Conservation (phyloP, 495 filamentous ascomycete species). For the Penicillium taxi region DNA sequence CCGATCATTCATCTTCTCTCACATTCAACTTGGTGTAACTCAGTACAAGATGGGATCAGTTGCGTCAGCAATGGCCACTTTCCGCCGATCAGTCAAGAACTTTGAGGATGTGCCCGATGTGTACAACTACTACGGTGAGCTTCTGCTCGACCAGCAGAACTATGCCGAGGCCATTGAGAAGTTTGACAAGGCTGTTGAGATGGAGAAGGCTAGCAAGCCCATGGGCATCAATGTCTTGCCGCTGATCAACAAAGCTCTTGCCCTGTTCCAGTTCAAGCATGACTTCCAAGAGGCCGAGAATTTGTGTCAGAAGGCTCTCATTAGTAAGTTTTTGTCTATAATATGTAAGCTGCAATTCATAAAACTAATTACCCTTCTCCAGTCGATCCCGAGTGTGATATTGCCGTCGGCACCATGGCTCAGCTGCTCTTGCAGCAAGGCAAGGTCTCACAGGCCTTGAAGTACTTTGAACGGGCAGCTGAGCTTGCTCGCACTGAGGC, state of each 20-base stretch:
- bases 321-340: conserved; percentile 73
- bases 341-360: neutral
- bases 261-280: conserved; percentile 95
- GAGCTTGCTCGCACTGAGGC: conserved; percentile 92
- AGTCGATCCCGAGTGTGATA: conserved; percentile 99
- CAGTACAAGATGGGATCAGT: conserved; percentile 99
- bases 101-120: conserved; percentile 95
- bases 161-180: conserved; percentile 94
- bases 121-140: conserved; percentile 98
- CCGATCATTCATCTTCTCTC: conserved; percentile 92
- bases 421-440: conserved; percentile 97
- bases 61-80: conserved; percentile 96
- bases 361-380: neutral
- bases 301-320: conserved; percentile 92
- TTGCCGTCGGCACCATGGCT: conserved; percentile 98
- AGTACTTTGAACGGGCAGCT: conserved; percentile 94
- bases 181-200: conserved; percentile 94
- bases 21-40: conserved; percentile 98
- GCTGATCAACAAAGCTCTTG: conserved; percentile 96
- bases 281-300: conserved; percentile 93
- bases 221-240: conserved; percentile 95
- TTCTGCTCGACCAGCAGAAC: conserved; percentile 95
- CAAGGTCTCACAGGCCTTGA: conserved; percentile 89
- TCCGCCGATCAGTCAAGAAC: conserved; percentile 95
- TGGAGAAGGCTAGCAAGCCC: conserved; percentile 91